These are phyloP conservation scores for Angomonas desouzai DNA, from an alignment of 208 protist genomes.

Conservation along the genomic window DNA sequence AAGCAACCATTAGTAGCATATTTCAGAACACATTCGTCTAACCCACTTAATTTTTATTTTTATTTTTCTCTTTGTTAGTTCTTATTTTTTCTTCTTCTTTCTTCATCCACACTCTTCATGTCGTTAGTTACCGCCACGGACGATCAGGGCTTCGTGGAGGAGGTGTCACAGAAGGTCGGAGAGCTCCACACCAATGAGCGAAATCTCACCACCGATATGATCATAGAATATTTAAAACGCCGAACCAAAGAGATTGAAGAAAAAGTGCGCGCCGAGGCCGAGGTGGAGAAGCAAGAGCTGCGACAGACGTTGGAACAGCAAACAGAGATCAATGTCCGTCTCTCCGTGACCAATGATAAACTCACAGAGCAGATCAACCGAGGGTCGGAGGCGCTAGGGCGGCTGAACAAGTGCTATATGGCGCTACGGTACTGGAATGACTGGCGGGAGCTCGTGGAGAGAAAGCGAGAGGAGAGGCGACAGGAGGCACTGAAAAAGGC, in stretches of 20 bases:
- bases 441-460: neutral
- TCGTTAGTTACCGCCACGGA: slow-evolving; percentile 34
- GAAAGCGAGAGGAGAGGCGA: slow-evolving; percentile 3
- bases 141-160: slow-evolving; percentile 45
- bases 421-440: neutral
- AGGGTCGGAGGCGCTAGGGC: slow-evolving; percentile 5
- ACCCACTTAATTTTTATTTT: neutral
- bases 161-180: slow-evolving; percentile 28
- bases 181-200: slow-evolving; percentile 16
- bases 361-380: slow-evolving; percentile 1
- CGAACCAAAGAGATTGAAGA: slow-evolving; percentile 21
- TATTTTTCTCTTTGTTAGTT: slow-evolving; percentile 7
- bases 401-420: neutral
- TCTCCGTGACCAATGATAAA: neutral
- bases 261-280: neutral
- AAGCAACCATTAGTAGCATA: too few species aligned
- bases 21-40: too few species aligned
- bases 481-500: slow-evolving; percentile 9
- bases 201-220: slow-evolving; percentile 42
- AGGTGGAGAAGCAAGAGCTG: neutral
- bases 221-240: slow-evolving; percentile 56
- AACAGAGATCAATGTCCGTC: neutral
- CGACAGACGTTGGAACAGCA: neutral
- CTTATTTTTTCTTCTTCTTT: slow-evolving; percentile 4
- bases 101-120: slow-evolving; percentile 21